These are phyloP conservation scores for Monosporascus sp. DNA, from an alignment of 2,329 filamentous ascomycete species.

Conservation along the genomic window DNA sequence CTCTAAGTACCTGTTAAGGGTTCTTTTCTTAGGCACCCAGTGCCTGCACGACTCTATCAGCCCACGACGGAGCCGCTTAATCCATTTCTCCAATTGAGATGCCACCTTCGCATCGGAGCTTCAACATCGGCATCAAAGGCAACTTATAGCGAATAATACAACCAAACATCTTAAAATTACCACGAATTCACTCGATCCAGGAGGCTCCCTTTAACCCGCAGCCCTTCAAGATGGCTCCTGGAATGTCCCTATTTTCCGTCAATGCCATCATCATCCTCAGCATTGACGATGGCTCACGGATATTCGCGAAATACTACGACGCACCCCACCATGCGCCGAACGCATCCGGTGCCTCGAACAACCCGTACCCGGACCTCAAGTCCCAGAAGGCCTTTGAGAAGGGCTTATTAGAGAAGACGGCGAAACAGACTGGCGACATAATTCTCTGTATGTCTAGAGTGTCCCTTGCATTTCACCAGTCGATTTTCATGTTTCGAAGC, in stretches of 20 bases:
- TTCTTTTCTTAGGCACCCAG: neutral
- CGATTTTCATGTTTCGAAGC: neutral
- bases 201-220: slow-evolving; percentile 1
- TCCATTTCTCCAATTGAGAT: slow-evolving; percentile 14
- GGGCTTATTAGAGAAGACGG: slow-evolving; percentile 89
- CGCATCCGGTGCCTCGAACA: slow-evolving; percentile 49
- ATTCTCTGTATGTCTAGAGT: slow-evolving; percentile 59
- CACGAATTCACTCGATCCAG: neutral
- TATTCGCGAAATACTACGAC: slow-evolving; percentile 71
- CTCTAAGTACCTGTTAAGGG: neutral
- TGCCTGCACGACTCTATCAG: neutral
- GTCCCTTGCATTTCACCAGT: neutral
- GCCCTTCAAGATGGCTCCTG: slow-evolving; percentile 55
- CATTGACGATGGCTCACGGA: slow-evolving; percentile 81
- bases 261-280: slow-evolving; percentile 75
- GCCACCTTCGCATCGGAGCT: slow-evolving; percentile 4
- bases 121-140: slow-evolving; percentile 1
- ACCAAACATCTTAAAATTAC: neutral
- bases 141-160: slow-evolving; percentile 6
- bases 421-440: slow-evolving; percentile 91
- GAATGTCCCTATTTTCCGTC: slow-evolving; percentile 70
- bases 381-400: slow-evolving; percentile 97
- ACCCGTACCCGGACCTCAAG: slow-evolving; percentile 83
- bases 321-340: slow-evolving; percentile 45
- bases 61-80: slow-evolving; percentile 11